A percentile compares a stretch with the other conserved stretches of the same genome.
Conservation (phyloP, 1,284 basidiomycete genomes). For the Leucoagaricus sp. region DNA sequence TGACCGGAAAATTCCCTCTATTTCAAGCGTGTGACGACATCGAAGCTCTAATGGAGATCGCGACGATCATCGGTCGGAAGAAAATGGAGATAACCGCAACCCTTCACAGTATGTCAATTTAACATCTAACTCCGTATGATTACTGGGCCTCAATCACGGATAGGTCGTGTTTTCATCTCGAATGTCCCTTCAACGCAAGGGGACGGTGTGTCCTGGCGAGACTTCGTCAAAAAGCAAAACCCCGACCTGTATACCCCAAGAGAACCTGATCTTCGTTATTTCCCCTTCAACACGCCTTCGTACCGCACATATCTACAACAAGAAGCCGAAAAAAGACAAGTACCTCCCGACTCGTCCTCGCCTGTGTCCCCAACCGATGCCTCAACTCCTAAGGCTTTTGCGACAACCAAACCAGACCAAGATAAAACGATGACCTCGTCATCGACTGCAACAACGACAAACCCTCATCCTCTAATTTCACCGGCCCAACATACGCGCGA, state of each 20-base stretch:
- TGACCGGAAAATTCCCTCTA: constrained; percentile 91
- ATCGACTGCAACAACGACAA: constrained; percentile 26
- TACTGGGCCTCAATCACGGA: constrained; percentile 1
- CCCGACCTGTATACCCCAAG: constrained; percentile 67
- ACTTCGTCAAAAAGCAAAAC: constrained; percentile 78
- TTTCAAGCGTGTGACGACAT: constrained; percentile 95
- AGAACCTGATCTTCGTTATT: constrained; percentile 50
- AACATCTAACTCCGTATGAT: constrained; percentile 7
- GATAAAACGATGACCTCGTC: not conserved
- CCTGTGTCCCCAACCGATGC: constrained; percentile 21
- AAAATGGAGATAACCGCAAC: constrained; percentile 87
- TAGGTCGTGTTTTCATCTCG: constrained; percentile 84
- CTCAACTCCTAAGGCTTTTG: not conserved
- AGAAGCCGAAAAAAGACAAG: constrained; percentile 18
- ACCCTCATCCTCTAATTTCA: constrained; percentile 24
- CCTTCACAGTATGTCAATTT: constrained; percentile 75
- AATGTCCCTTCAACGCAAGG: constrained; percentile 79
- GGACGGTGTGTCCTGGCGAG: constrained; percentile 68
- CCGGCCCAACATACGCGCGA: constrained; percentile 49
- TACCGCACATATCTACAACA: constrained; percentile 23
- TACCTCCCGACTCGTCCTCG: constrained; percentile 17
- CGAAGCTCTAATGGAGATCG: constrained; percentile 95
- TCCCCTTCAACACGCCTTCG: constrained; percentile 47
- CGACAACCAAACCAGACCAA: not conserved
- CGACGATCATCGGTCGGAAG: constrained; percentile 81